Conservation (phyloP, 1,139 yeast genomes). For the Debaryomyces robertsiae region DNA sequence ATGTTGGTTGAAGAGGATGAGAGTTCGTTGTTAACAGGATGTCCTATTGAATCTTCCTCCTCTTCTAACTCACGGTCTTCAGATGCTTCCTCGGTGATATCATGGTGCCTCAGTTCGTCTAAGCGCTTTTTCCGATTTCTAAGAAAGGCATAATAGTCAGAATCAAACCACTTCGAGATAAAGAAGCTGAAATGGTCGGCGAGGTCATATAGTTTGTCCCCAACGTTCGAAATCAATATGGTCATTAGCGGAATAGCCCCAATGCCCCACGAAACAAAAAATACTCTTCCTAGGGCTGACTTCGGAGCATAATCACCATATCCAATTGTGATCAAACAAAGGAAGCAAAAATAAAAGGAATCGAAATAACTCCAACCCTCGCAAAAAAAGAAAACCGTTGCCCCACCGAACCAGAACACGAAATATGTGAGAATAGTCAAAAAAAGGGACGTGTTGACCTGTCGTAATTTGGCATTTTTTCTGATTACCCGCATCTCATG, state of each 20-base stretch:
- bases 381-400: conserved; percentile 55
- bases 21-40: neutral
- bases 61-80: neutral
- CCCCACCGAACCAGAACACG: conserved; percentile 72
- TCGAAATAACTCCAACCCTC: conserved; percentile 75
- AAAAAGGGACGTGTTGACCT: conserved; percentile 36
- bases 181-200: conserved; percentile 23
- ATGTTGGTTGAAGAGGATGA: neutral
- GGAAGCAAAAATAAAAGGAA: conserved; percentile 69
- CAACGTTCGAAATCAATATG: conserved; percentile 68
- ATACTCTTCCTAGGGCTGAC: conserved; percentile 65
- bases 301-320: conserved; percentile 76
- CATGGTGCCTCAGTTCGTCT: neutral
- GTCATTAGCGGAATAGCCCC: conserved; percentile 89
- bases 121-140: neutral
- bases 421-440: conserved; percentile 51
- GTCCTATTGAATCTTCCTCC: neutral
- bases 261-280: conserved; percentile 78
- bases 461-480: conserved; percentile 33
- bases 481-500: conserved; percentile 55
- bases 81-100: neutral
- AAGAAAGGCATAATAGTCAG: neutral
- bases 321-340: conserved; percentile 79
- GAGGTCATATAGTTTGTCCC: conserved; percentile 57
- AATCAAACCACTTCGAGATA: conserved; percentile 13